phyloP scores from a whole-genome alignment of 179 eudicot genomes.

The Actinidia arguta region DNA sequence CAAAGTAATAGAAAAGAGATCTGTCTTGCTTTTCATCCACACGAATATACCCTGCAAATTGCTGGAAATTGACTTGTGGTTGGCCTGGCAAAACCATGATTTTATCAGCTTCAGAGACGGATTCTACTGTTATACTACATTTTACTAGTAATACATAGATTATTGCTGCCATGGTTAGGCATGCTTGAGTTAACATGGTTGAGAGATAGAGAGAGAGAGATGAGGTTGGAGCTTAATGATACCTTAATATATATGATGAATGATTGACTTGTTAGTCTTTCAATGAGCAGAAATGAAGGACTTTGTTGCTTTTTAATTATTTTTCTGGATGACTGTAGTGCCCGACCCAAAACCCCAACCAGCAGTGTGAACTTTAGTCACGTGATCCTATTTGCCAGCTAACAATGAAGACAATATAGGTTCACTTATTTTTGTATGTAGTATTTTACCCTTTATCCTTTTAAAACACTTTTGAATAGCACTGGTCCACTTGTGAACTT shows the following conservation, averaged over 20 bases:
- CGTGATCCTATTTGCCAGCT: not conserved
- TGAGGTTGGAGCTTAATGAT: not conserved
- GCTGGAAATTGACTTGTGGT: slow-evolving; percentile 69
- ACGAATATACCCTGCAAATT: slow-evolving; percentile 73
- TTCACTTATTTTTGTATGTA: not conserved
- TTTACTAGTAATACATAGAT: slow-evolving; percentile 12
- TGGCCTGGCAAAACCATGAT: slow-evolving; percentile 77
- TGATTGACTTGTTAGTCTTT: not conserved
- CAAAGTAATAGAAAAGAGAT: slow-evolving; percentile 84
- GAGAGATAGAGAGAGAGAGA: slow-evolving; percentile 15
- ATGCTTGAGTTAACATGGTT: slow-evolving; percentile 36
- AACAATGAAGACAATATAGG: not conserved
- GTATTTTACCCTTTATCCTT: not conserved
- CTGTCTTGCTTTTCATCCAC: slow-evolving; percentile 63
- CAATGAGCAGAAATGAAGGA: not conserved
- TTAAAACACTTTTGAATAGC: not conserved
- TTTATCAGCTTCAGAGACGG: slow-evolving; percentile 41
- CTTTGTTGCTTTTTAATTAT: slow-evolving; percentile 13
- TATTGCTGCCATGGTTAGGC: slow-evolving; percentile 22
- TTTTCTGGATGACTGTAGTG: not conserved
- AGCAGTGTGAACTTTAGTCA: not conserved
- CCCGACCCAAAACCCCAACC: not conserved
- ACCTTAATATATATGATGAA: not conserved
- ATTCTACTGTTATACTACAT: slow-evolving; percentile 10
- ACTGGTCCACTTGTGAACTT: not conserved